phyloP scores from a whole-genome alignment of 1,284 basidiomycete genomes.

The Microbotryomycetes sp. region DNA sequence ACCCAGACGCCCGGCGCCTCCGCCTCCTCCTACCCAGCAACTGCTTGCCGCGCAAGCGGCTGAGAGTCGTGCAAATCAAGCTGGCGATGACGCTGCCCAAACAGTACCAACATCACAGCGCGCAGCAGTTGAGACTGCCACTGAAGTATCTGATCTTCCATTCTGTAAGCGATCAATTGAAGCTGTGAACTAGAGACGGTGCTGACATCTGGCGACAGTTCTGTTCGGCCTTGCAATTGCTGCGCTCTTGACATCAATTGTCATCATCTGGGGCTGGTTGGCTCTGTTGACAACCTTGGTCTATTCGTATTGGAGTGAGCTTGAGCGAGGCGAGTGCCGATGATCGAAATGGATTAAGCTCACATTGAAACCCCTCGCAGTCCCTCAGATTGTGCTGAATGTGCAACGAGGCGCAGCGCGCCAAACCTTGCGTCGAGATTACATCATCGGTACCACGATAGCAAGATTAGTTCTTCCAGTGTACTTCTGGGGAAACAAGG shows the following conservation, averaged over 20 bases:
- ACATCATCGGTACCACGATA: slow-evolving; percentile 39
- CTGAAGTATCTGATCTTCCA: not conserved
- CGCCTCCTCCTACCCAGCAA: slow-evolving; percentile 8
- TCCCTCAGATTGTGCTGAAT: slow-evolving; percentile 42
- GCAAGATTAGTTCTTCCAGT: slow-evolving; percentile 39
- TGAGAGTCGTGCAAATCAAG: not conserved
- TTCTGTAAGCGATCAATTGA: slow-evolving; percentile 6
- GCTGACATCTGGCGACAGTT: not conserved
- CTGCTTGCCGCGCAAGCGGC: slow-evolving; percentile 4
- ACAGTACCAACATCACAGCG: not conserved
- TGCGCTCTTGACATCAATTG: slow-evolving; percentile 7
- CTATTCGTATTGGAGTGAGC: slow-evolving; percentile 38
- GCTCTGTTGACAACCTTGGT: slow-evolving; percentile 25
- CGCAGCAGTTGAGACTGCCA: not conserved
- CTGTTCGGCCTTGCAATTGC: slow-evolving; percentile 4
- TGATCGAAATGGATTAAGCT: not conserved
- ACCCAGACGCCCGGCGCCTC: slow-evolving; percentile 6
- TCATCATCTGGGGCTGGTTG: slow-evolving; percentile 34
- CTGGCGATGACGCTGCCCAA: not conserved
- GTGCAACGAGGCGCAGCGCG: slow-evolving; percentile 34
- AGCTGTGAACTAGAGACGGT: too few relatives aligned
- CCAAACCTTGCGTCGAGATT: slow-evolving; percentile 34
- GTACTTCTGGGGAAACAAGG: slow-evolving; percentile 39
- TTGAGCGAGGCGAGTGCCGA: not conserved
- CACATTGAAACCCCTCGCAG: too few relatives aligned